Percentiles rank a stretch among this genome's conserved stretches.
Evolutionary conservation across 1,139 yeast species (phyloP).

Genomic region (Kurtzmaniella quercitrusa): DNA sequence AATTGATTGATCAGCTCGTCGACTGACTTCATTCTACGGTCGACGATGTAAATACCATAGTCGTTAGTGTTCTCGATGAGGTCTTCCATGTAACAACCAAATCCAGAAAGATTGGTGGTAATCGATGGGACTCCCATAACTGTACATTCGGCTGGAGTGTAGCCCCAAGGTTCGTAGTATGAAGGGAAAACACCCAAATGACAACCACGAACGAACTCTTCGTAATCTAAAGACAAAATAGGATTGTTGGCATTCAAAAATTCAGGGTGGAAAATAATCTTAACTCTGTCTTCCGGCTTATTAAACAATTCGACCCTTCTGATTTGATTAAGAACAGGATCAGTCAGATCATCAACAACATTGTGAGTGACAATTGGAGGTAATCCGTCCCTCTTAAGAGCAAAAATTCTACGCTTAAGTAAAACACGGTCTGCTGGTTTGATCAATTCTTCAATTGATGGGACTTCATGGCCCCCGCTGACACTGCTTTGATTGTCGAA

Average conservation of each 20-base stretch:
- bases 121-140: constrained; percentile 99
- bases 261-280: constrained; percentile 96
- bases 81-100: constrained; percentile 98
- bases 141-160: constrained; percentile 98
- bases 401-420: constrained; percentile 88
- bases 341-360: constrained; percentile 87
- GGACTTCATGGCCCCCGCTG: constrained; percentile 51
- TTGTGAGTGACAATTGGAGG: constrained; percentile 99
- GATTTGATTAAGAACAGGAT: constrained; percentile 88
- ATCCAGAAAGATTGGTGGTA: constrained; percentile 93
- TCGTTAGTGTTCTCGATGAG: constrained; percentile 91
- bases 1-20: constrained; percentile 94
- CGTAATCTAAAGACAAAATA: constrained; percentile 87
- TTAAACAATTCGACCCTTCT: constrained; percentile 90
- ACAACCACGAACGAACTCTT: constrained; percentile 96
- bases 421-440: constrained; percentile 86
- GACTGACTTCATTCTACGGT: constrained; percentile 87
- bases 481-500: constrained; percentile 67
- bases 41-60: constrained; percentile 95
- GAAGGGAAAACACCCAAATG: constrained; percentile 98
- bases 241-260: constrained; percentile 94
- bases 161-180: constrained; percentile 99
- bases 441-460: constrained; percentile 71
- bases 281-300: constrained; percentile 85
- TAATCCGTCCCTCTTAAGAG: constrained; percentile 79